Conservation (phyloP, 345 rosid genomes). For the Nasturtium officinale region DNA sequence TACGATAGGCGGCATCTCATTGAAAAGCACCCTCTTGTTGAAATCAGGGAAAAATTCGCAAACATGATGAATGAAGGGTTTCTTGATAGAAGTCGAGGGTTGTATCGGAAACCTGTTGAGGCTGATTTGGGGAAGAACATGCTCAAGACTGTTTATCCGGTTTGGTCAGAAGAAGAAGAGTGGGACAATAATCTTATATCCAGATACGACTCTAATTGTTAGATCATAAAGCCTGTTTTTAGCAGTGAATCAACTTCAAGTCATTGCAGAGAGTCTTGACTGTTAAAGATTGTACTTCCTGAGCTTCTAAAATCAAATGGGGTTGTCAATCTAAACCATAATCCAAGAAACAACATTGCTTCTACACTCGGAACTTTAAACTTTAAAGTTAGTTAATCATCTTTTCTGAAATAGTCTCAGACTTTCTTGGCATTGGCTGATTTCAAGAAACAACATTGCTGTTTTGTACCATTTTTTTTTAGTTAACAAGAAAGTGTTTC, state of each 20-base stretch:
- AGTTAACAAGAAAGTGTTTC: slow-evolving; percentile 15
- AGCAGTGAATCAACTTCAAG: not conserved
- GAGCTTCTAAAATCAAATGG: too few species aligned
- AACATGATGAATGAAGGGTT: slow-evolving; percentile 62
- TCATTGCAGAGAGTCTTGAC: not conserved
- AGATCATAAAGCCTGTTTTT: slow-evolving; percentile 5
- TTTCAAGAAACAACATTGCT: slow-evolving; percentile 7
- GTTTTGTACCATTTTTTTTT: not conserved
- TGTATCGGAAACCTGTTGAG: slow-evolving; percentile 43
- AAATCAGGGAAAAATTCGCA: slow-evolving; percentile 52
- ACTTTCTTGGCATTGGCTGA: not conserved
- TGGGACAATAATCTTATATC: slow-evolving; percentile 28
- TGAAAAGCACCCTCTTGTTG: slow-evolving; percentile 61
- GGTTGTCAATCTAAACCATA: too few species aligned
- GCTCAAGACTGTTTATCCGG: slow-evolving; percentile 8
- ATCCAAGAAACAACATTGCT: too few species aligned
- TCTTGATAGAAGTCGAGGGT: slow-evolving; percentile 68
- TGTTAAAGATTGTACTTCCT: slow-evolving; percentile 9
- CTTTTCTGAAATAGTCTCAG: not conserved
- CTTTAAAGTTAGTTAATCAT: not conserved
- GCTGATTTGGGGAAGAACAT: slow-evolving; percentile 18
- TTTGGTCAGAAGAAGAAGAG: slow-evolving; percentile 38
- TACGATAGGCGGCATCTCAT: slow-evolving; percentile 57
- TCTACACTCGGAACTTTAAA: too few species aligned
- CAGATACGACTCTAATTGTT: slow-evolving; percentile 45